Conservation (phyloP, 768 basidiomycete species). For the Termitomyces sp. region DNA sequence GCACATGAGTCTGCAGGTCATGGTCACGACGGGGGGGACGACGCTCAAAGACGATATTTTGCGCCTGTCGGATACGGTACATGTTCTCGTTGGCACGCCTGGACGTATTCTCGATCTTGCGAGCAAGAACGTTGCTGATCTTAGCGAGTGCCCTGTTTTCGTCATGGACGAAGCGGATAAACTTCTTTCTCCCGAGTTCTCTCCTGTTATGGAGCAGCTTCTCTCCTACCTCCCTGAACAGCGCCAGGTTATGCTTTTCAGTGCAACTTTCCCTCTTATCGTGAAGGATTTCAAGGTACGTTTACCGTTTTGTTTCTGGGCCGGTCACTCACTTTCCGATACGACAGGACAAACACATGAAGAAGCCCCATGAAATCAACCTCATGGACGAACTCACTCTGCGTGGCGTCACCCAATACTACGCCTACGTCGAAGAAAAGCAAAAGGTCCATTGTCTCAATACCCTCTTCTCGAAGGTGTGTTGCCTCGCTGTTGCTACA, state of each 20-base stretch:
- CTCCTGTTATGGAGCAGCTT: slow-evolving; percentile 96
- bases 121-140: slow-evolving; percentile 89
- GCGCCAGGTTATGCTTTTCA: slow-evolving; percentile 98
- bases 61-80: slow-evolving; percentile 83
- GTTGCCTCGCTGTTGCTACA: slow-evolving; percentile 10
- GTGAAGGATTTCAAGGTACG: slow-evolving; percentile 97
- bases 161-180: slow-evolving; percentile 99
- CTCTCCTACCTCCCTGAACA: slow-evolving; percentile 78
- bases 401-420: slow-evolving; percentile 98
- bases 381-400: slow-evolving; percentile 99
- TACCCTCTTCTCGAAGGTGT: slow-evolving; percentile 96
- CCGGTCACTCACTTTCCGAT: slow-evolving; percentile 7
- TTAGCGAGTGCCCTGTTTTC: slow-evolving; percentile 92
- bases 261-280: slow-evolving; percentile 97
- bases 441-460: slow-evolving; percentile 99
- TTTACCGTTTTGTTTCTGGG: not conserved
- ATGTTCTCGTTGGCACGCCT: slow-evolving; percentile 96
- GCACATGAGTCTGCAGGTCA: slow-evolving; percentile 93
- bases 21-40: slow-evolving; percentile 99
- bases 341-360: slow-evolving; percentile 90
- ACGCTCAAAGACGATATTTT: slow-evolving; percentile 98
- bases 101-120: slow-evolving; percentile 94
- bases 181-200: slow-evolving; percentile 93
- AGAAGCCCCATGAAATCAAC: slow-evolving; percentile 93
- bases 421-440: slow-evolving; percentile 97